Conservation (phyloP, 495 filamentous ascomycete genomes). For the Penicillium paradoxum region DNA sequence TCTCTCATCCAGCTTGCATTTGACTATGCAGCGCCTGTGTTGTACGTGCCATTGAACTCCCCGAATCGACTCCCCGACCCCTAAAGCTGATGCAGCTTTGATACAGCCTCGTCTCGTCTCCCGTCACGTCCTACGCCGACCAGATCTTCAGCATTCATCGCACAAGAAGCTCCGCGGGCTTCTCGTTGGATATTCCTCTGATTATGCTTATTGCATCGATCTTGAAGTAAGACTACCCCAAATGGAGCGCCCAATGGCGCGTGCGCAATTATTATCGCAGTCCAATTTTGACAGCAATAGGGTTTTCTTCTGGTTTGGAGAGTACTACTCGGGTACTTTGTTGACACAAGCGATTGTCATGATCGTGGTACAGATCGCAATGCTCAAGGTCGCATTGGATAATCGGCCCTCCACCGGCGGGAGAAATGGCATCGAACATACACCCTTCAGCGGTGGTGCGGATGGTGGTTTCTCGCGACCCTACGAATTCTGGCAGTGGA, state of each 20-base stretch:
- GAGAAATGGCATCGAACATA: constrained; percentile 48
- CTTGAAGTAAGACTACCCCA: constrained; percentile 58
- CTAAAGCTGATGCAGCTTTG: constrained; percentile 6
- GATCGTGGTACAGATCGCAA: constrained; percentile 72
- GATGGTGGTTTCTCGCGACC: constrained; percentile 50
- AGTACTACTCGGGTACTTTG: constrained; percentile 72
- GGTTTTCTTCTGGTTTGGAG: constrained; percentile 92
- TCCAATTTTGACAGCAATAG: constrained; percentile 33
- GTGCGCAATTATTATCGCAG: not conserved
- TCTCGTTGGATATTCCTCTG: constrained; percentile 84
- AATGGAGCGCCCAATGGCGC: not conserved
- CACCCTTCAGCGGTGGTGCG: constrained; percentile 34
- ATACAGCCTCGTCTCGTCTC: constrained; percentile 66
- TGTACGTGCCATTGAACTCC: constrained; percentile 26
- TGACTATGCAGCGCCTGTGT: constrained; percentile 45
- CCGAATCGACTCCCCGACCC: not conserved
- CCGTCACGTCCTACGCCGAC: constrained; percentile 82
- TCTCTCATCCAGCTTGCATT: constrained; percentile 36
- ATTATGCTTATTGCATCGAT: constrained; percentile 97
- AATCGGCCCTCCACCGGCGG: constrained; percentile 67
- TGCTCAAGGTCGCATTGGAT: constrained; percentile 87
- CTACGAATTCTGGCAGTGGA: constrained; percentile 95
- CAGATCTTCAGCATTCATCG: constrained; percentile 88
- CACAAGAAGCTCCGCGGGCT: constrained; percentile 76
- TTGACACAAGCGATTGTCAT: constrained; percentile 84